Evolutionary conservation across 306 rosid species (phyloP).

Genomic region (Corylus avellana): DNA sequence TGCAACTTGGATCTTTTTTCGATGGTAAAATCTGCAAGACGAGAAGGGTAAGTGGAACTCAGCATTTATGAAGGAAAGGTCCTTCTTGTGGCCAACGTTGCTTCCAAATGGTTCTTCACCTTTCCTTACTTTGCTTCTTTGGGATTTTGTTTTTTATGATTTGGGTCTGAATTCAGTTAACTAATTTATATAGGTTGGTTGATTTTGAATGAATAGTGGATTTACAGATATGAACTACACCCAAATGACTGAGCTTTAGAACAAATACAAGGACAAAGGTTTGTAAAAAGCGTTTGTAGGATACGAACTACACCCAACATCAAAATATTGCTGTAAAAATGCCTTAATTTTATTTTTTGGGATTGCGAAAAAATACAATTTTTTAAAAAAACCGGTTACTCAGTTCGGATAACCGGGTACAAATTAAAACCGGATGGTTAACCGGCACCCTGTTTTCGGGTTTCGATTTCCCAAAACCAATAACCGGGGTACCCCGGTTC

Average conservation of each 20-base stretch:
- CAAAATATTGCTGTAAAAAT: too few relatives aligned
- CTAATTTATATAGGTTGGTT: background rate
- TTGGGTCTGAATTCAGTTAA: background rate
- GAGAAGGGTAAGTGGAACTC: constrained; percentile 66
- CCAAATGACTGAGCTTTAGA: constrained; percentile 75
- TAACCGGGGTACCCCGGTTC: too few relatives aligned
- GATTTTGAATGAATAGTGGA: constrained; percentile 40
- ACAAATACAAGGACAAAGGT: constrained; percentile 67
- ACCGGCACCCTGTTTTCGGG: too few relatives aligned
- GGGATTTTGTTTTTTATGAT: background rate
- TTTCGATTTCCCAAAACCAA: too few relatives aligned
- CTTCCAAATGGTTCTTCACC: constrained; percentile 79
- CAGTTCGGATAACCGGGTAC: too few relatives aligned
- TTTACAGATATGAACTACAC: constrained; percentile 77
- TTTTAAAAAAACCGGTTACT: too few relatives aligned
- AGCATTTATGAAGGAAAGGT: constrained; percentile 69
- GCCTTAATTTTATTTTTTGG: too few relatives aligned
- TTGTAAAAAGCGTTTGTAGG: background rate
- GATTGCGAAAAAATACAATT: too few relatives aligned
- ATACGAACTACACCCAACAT: too few relatives aligned
- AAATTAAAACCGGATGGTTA: too few relatives aligned
- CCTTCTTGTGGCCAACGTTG: constrained; percentile 83
- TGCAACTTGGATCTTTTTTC: background rate
- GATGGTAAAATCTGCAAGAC: constrained; percentile 46
- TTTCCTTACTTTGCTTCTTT: background rate